Evolutionary conservation across 257 asterid species (phyloP).

Genomic region (Gentiana straminea): DNA sequence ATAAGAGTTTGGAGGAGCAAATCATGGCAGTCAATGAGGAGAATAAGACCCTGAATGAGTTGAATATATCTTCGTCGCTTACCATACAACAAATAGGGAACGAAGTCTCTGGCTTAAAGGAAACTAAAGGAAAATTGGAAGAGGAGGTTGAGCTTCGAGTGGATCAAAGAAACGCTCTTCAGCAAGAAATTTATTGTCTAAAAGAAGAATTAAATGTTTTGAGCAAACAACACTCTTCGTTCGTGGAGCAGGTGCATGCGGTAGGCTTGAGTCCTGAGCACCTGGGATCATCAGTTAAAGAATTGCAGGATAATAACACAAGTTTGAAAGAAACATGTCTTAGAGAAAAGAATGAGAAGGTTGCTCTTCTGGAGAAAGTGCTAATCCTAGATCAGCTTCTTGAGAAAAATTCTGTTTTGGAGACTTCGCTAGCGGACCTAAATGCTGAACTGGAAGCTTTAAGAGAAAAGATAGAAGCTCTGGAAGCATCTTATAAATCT

Average conservation of each 20-base stretch:
- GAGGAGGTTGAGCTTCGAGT: slow-evolving; percentile 85
- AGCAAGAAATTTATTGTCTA: slow-evolving; percentile 88
- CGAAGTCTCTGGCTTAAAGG: slow-evolving; percentile 53
- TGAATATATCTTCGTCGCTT: slow-evolving; percentile 47
- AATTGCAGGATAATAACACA: slow-evolving; percentile 50
- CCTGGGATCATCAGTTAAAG: slow-evolving; percentile 50
- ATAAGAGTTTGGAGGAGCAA: slow-evolving; percentile 59
- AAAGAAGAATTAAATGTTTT: slow-evolving; percentile 73
- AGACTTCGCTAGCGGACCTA: slow-evolving; percentile 68
- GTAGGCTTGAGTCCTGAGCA: slow-evolving; percentile 55
- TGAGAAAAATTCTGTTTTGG: slow-evolving; percentile 72
- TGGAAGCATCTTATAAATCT: slow-evolving; percentile 59
- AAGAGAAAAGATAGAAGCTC: slow-evolving; percentile 49
- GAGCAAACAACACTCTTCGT: slow-evolving; percentile 37
- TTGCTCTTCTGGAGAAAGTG: slow-evolving; percentile 58
- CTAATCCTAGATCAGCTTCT: slow-evolving; percentile 66
- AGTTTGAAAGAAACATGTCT: slow-evolving; percentile 40
- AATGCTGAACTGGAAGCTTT: slow-evolving; percentile 72
- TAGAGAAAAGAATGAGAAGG: slow-evolving; percentile 53
- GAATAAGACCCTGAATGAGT: slow-evolving; percentile 53
- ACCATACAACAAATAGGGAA: slow-evolving; percentile 58
- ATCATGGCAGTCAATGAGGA: slow-evolving; percentile 54
- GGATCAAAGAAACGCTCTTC: slow-evolving; percentile 87
- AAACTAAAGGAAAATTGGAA: slow-evolving; percentile 57
- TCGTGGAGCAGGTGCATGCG: slow-evolving; percentile 57